Percentiles rank a stretch among this genome's conserved stretches.
Evolutionary conservation across 129 eudicot genomes (phyloP).

Genomic region (Centrapalus pauciflorus): DNA sequence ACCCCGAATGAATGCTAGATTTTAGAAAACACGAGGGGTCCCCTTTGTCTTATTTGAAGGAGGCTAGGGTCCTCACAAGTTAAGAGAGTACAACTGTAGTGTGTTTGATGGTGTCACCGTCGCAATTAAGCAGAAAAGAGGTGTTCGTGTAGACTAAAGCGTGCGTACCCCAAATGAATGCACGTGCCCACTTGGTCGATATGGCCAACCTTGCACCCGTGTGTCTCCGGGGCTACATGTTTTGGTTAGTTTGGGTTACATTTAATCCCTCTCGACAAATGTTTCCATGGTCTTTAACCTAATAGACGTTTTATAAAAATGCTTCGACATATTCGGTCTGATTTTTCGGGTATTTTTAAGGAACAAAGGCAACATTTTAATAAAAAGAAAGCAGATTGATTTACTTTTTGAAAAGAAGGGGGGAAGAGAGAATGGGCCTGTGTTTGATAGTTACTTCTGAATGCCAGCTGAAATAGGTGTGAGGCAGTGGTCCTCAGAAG

Average conservation of each 20-base stretch:
- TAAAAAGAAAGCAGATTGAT: not conserved
- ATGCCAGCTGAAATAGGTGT: conserved; percentile 25
- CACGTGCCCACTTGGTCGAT: conserved; percentile 5
- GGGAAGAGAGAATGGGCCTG: conserved; percentile 9
- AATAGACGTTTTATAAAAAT: too few species aligned
- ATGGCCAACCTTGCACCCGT: conserved; percentile 1
- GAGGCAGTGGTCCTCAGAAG: conserved; percentile 26
- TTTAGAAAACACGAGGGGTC: conserved; percentile 26
- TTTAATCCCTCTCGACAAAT: not conserved
- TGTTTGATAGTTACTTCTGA: conserved; percentile 18
- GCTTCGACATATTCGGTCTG: not conserved
- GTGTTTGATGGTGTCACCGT: conserved; percentile 26
- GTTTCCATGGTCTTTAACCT: too few species aligned
- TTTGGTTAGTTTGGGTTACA: not conserved
- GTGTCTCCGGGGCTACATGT: not conserved
- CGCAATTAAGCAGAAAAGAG: conserved; percentile 44
- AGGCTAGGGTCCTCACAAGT: conserved; percentile 29
- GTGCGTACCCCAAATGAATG: not conserved
- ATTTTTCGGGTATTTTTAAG: not conserved
- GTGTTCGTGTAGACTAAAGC: conserved; percentile 20
- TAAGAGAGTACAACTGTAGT: conserved; percentile 24
- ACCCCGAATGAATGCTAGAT: conserved; percentile 15
- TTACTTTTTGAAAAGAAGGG: not conserved
- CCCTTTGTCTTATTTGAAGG: conserved; percentile 23
- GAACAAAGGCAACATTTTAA: not conserved